phyloP scores from a whole-genome alignment of 164 flowering plant genomes.

The Kalanchoe fedtschenkoi region DNA sequence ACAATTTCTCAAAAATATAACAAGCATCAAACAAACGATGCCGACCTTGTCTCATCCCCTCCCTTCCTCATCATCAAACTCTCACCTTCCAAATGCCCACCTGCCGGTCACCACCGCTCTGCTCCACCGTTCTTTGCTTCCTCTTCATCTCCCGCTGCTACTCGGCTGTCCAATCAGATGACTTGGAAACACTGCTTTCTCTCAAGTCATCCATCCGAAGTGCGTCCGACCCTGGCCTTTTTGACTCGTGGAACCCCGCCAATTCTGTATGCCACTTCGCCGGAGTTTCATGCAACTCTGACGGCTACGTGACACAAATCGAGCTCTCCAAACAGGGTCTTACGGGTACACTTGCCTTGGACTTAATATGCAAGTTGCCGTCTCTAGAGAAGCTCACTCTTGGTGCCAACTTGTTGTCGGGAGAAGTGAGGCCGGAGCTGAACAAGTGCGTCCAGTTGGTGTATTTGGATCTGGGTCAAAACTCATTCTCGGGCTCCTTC shows the following conservation, averaged over 20 bases:
- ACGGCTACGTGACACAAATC: constrained; percentile 28
- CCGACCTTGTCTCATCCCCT: neutral
- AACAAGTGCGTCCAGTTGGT: constrained; percentile 30
- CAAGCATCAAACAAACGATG: neutral
- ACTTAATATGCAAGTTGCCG: constrained; percentile 35
- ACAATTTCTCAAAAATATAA: neutral
- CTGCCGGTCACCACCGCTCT: constrained; percentile 7
- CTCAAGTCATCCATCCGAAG: constrained; percentile 26
- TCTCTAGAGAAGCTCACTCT: constrained; percentile 33
- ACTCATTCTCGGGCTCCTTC: constrained; percentile 32
- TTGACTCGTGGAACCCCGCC: constrained; percentile 31
- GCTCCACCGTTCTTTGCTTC: constrained; percentile 6
- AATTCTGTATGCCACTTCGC: constrained; percentile 32
- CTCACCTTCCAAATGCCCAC: neutral
- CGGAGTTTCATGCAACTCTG: constrained; percentile 43
- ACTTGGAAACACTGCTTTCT: constrained; percentile 28
- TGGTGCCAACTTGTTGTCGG: constrained; percentile 33
- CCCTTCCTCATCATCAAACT: too few species aligned
- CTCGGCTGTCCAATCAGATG: constrained; percentile 12
- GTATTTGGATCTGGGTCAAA: constrained; percentile 39
- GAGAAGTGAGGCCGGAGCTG: constrained; percentile 25
- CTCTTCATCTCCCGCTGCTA: neutral
- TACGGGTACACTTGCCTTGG: constrained; percentile 35
- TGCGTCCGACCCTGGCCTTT: constrained; percentile 15
- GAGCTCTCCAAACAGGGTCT: constrained; percentile 22